phyloP scores from a whole-genome alignment of 148 eudicot species.

The Diospyros kaki region DNA sequence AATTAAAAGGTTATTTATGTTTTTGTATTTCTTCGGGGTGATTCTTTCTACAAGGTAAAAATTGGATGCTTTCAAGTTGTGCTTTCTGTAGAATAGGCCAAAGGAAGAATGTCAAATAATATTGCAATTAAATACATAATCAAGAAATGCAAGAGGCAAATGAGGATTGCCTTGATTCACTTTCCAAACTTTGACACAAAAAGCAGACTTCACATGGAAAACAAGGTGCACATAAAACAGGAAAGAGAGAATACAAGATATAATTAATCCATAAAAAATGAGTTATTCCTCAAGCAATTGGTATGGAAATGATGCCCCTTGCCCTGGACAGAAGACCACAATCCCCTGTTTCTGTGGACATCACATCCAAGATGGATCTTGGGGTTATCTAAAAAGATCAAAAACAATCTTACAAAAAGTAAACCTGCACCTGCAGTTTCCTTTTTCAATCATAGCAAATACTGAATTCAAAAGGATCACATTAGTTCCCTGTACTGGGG shows the following conservation, averaged over 20 bases:
- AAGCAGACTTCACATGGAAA: background rate
- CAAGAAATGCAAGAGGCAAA: too few species aligned
- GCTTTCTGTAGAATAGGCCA: too few species aligned
- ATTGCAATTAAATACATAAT: too few species aligned
- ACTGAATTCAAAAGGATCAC: background rate
- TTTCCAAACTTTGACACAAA: too few species aligned
- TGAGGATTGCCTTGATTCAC: too few species aligned
- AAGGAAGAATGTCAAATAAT: too few species aligned
- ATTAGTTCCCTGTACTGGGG: background rate
- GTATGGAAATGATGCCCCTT: conserved; percentile 3
- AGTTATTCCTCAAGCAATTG: background rate
- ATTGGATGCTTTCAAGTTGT: too few species aligned
- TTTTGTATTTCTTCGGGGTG: too few species aligned
- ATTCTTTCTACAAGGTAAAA: too few species aligned
- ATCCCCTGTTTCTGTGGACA: background rate
- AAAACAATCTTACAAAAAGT: background rate
- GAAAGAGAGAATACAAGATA: too few species aligned
- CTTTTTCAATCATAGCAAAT: background rate
- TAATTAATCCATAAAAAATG: background rate
- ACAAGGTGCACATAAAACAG: too few species aligned
- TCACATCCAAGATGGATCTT: background rate
- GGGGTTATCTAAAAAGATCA: background rate
- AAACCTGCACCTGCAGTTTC: background rate
- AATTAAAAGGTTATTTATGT: too few species aligned
- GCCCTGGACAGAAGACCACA: background rate